phyloP scores from a whole-genome alignment of 2,329 filamentous ascomycete genomes.

The Neospermospora avenae region DNA sequence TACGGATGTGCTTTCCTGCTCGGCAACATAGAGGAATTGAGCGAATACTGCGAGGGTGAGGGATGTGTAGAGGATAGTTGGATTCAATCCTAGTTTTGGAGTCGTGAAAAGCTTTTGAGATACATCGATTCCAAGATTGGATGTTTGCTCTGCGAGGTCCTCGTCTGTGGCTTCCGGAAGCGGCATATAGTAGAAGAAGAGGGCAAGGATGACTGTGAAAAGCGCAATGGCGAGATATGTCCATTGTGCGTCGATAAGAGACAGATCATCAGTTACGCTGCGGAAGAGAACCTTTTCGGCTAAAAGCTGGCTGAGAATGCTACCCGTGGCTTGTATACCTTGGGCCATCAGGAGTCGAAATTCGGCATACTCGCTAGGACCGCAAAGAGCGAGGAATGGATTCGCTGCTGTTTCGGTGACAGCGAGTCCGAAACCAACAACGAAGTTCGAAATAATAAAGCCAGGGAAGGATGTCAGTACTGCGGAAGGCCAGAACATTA shows the following conservation, averaged over 20 bases:
- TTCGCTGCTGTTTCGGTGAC: constrained; percentile 81
- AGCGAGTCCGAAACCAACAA: constrained; percentile 73
- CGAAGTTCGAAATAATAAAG: constrained; percentile 70
- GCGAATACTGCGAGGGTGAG: constrained; percentile 70
- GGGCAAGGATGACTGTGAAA: constrained; percentile 66
- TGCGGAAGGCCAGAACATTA: constrained; percentile 82
- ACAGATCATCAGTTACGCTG: constrained; percentile 46
- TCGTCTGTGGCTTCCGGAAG: constrained; percentile 54
- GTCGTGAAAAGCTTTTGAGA: constrained; percentile 19
- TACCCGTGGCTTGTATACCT: constrained; percentile 72
- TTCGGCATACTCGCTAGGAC: constrained; percentile 69
- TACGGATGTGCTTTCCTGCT: constrained; percentile 64
- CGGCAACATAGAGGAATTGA: constrained; percentile 76
- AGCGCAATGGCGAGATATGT: constrained; percentile 78
- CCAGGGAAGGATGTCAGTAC: constrained; percentile 72
- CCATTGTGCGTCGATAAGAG: constrained; percentile 75
- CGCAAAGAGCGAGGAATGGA: constrained; percentile 69
- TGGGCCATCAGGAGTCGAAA: constrained; percentile 73
- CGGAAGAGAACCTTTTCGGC: constrained; percentile 73
- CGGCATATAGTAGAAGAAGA: constrained; percentile 67
- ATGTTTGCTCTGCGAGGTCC: constrained; percentile 49
- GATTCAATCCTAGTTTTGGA: constrained; percentile 35
- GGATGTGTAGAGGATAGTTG: constrained; percentile 38
- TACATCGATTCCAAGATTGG: constrained; percentile 24
- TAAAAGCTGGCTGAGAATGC: constrained; percentile 67